phyloP scores from a whole-genome alignment of 345 rosid genomes.

The Stellera chamaejasme region DNA sequence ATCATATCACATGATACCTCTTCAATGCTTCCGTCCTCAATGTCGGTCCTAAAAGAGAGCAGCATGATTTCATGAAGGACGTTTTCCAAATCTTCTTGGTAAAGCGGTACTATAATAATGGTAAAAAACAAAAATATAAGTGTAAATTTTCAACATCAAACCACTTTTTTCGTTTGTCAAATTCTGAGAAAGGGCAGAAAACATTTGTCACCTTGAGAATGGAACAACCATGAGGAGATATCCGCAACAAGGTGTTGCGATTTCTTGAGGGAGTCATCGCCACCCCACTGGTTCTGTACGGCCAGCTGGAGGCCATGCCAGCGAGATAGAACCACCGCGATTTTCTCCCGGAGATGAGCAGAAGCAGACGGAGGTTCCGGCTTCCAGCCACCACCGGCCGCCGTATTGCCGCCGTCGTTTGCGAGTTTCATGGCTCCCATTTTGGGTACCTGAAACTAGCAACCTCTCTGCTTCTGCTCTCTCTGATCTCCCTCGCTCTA shows the following conservation, averaged over 20 bases:
- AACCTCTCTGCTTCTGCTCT: conserved; percentile 1
- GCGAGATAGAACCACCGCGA: conserved; percentile 35
- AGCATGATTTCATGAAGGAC: conserved; percentile 67
- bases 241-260: conserved; percentile 37
- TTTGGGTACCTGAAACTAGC: not conserved
- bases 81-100: conserved; percentile 62
- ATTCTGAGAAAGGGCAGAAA: not conserved
- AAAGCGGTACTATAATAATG: conserved; percentile 23
- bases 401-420: conserved; percentile 3
- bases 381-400: conserved; percentile 11
- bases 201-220: conserved; percentile 30
- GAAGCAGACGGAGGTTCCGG: conserved; percentile 10
- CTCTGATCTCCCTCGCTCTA: not conserved
- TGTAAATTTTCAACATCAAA: too few relatives aligned
- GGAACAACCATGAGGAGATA: conserved; percentile 44
- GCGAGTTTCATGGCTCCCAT: conserved; percentile 14
- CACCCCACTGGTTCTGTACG: conserved; percentile 72
- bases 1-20: conserved; percentile 24
- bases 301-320: conserved; percentile 88
- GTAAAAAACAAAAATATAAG: too few relatives aligned
- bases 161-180: not conserved
- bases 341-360: conserved; percentile 32
- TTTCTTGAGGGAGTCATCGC: conserved; percentile 49
- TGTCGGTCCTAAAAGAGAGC: conserved; percentile 69
- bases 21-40: conserved; percentile 90